phyloP scores from a whole-genome alignment of 2,329 filamentous ascomycete species.

The Pseudogymnoascus sp. region DNA sequence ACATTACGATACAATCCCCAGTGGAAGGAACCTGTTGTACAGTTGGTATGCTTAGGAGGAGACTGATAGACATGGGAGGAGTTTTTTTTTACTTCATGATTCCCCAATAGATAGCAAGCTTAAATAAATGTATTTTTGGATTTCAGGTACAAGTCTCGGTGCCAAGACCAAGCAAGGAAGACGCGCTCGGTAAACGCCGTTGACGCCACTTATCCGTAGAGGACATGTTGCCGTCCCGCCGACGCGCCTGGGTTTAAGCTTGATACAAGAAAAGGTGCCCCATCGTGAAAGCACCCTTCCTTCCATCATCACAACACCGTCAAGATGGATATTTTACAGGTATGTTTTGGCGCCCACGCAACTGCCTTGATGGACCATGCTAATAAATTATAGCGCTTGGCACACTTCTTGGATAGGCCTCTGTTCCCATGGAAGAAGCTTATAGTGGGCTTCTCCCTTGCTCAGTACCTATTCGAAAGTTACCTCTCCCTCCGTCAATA shows the following conservation, averaged over 20 bases:
- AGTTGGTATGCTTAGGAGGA: background rate
- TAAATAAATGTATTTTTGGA: background rate
- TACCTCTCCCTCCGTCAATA: slow-evolving; percentile 89
- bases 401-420: slow-evolving; percentile 79
- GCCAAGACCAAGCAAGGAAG: too few species aligned
- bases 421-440: slow-evolving; percentile 96
- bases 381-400: slow-evolving; percentile 52
- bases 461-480: slow-evolving; percentile 83
- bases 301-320: background rate
- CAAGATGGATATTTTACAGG: slow-evolving; percentile 31
- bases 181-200: background rate
- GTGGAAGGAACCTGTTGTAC: background rate
- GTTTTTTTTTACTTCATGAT: background rate
- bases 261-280: background rate
- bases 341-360: slow-evolving; percentile 13
- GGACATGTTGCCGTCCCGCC: background rate
- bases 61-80: background rate
- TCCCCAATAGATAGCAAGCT: background rate
- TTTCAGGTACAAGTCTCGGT: background rate
- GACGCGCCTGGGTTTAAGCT: background rate
- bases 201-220: background rate
- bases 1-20: background rate
- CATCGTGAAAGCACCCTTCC: background rate
- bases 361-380: slow-evolving; percentile 10
- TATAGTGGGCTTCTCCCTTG: slow-evolving; percentile 87